Evolutionary conservation across 768 basidiomycete species (phyloP).

Genomic region (Panus rudis): DNA sequence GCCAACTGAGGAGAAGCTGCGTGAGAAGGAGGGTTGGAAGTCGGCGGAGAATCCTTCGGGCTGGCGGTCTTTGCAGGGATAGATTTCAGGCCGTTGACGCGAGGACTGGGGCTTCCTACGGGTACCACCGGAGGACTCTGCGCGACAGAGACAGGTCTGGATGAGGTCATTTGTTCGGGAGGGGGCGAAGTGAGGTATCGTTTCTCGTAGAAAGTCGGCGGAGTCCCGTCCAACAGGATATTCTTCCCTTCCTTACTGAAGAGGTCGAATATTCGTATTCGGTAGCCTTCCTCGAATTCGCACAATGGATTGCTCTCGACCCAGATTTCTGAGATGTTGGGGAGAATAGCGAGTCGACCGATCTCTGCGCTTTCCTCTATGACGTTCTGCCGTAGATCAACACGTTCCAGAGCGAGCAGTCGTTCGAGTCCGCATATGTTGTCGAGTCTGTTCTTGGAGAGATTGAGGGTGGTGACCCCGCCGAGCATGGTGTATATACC

Average conservation of each 20-base stretch:
- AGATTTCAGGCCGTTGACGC: conserved; percentile 5
- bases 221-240: conserved; percentile 68
- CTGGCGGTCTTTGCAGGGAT: neutral
- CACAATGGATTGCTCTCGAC: conserved; percentile 79
- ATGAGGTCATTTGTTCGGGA: conserved; percentile 45
- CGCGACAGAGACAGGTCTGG: conserved; percentile 40
- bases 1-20: conserved; percentile 39
- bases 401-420: conserved; percentile 72
- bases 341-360: conserved; percentile 71
- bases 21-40: conserved; percentile 34
- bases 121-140: conserved; percentile 57
- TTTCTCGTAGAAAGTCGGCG: conserved; percentile 67
- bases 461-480: conserved; percentile 68
- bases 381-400: conserved; percentile 77
- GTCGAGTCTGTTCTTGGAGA: conserved; percentile 83
- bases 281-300: conserved; percentile 62
- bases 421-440: conserved; percentile 94
- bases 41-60: conserved; percentile 23
- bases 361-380: conserved; percentile 82
- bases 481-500: conserved; percentile 81
- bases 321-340: conserved; percentile 76
- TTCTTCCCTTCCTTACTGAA: conserved; percentile 82
- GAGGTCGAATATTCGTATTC: conserved; percentile 72
- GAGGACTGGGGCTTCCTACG: conserved; percentile 35
- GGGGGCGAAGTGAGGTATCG: conserved; percentile 44